These are phyloP conservation scores for Morella rubra DNA, from an alignment of 306 rosid genomes.

Conservation along the genomic window DNA sequence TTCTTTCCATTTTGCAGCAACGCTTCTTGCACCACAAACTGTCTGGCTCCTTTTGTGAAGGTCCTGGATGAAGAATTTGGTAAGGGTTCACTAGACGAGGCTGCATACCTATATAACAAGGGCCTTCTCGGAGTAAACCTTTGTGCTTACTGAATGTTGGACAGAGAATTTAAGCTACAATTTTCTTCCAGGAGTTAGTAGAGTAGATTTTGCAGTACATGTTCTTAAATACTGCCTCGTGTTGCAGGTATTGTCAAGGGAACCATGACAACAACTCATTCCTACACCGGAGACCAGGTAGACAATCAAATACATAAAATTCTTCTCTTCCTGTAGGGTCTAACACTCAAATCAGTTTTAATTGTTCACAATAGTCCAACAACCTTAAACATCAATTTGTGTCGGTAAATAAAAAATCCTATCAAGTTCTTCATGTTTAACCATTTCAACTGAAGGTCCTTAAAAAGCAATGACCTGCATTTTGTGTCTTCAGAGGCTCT, in stretches of 20 bases:
- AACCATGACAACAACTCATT: slow-evolving; percentile 99
- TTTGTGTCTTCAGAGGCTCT: slow-evolving; percentile 61
- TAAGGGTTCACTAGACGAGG: slow-evolving; percentile 31
- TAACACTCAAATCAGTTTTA: too few relatives aligned
- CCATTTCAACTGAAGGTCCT: background rate
- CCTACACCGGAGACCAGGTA: slow-evolving; percentile 99
- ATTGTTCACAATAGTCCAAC: too few relatives aligned
- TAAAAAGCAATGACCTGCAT: background rate
- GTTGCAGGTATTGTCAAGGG: slow-evolving; percentile 90
- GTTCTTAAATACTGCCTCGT: background rate
- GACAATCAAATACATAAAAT: background rate
- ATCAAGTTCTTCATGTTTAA: background rate
- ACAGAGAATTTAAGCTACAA: background rate
- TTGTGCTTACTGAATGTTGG: background rate
- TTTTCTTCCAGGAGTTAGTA: background rate
- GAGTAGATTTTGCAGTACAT: too few relatives aligned
- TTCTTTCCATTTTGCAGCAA: slow-evolving; percentile 55
- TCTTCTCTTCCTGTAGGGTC: background rate
- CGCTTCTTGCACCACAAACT: slow-evolving; percentile 97
- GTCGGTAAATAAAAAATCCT: background rate
- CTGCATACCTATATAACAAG: background rate
- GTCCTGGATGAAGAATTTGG: slow-evolving; percentile 90
- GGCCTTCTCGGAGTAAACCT: background rate
- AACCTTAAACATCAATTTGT: too few relatives aligned
- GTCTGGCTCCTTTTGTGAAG: slow-evolving; percentile 97